phyloP scores from a whole-genome alignment of 169 alveolate genomes.

The Cardiosporidium cionae region DNA sequence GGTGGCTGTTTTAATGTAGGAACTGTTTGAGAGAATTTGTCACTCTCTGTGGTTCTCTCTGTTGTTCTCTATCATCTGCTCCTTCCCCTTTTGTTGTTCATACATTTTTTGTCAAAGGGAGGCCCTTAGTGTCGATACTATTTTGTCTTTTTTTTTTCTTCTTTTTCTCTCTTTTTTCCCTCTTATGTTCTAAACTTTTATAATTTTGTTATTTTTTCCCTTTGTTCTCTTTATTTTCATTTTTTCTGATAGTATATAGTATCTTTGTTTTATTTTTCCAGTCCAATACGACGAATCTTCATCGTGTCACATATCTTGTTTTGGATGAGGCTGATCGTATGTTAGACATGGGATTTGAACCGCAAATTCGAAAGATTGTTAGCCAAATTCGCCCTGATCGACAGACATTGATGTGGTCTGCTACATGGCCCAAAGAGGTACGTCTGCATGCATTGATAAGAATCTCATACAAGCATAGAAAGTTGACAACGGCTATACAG shows the following conservation, averaged over 20 bases:
- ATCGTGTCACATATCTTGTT: conserved; percentile 92
- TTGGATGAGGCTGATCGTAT: conserved; percentile 98
- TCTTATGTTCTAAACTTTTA: too few relatives aligned
- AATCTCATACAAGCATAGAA: neutral
- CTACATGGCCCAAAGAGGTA: conserved; percentile 98
- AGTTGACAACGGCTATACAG: too few relatives aligned
- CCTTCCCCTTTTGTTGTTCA: too few relatives aligned
- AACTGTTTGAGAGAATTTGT: neutral
- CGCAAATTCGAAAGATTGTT: conserved; percentile 87
- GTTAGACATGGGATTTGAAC: conserved; percentile 99
- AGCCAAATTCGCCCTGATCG: conserved; percentile 83
- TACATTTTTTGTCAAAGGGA: too few relatives aligned
- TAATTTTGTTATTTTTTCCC: too few relatives aligned
- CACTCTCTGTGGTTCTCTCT: neutral
- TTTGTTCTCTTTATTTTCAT: too few relatives aligned
- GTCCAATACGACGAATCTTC: conserved; percentile 78
- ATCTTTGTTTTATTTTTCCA: too few relatives aligned
- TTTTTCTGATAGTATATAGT: too few relatives aligned
- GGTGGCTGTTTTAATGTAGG: neutral
- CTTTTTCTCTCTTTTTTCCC: too few relatives aligned
- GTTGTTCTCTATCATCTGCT: too few relatives aligned
- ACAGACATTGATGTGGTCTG: conserved; percentile 93
- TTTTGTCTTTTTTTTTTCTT: too few relatives aligned
- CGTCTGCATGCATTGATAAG: neutral
- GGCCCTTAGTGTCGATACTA: too few relatives aligned